These are phyloP conservation scores for Cyclostephanos invisitatus DNA, from an alignment of 108 stramenopile species.

Conservation along the genomic window DNA sequence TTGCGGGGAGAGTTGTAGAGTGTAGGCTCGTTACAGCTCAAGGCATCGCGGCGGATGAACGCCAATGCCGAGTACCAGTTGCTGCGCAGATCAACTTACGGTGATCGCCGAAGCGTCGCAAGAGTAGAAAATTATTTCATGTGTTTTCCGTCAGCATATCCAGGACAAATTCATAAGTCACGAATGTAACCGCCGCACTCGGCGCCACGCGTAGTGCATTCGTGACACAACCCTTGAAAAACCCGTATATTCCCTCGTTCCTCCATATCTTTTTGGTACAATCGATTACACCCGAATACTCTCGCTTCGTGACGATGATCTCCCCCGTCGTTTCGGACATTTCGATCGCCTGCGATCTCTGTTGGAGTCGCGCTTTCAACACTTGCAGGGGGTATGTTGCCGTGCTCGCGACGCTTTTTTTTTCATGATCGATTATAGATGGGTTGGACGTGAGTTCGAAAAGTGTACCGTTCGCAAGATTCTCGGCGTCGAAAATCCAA, in stretches of 20 bases:
- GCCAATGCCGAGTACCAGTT: too few species aligned
- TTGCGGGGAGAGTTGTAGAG: too few species aligned
- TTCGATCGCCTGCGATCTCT: slow-evolving; percentile 78
- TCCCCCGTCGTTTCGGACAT: slow-evolving; percentile 66
- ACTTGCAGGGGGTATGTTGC: slow-evolving; percentile 94
- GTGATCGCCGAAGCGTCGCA: too few species aligned
- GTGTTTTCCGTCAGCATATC: slow-evolving; percentile 49
- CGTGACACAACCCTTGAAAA: slow-evolving; percentile 94
- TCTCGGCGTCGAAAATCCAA: too few species aligned
- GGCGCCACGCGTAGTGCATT: slow-evolving; percentile 97
- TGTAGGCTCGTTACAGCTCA: too few species aligned
- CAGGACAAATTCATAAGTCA: slow-evolving; percentile 89
- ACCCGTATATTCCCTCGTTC: slow-evolving; percentile 85
- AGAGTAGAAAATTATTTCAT: too few species aligned
- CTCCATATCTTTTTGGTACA: slow-evolving; percentile 66
- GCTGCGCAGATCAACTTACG: too few species aligned
- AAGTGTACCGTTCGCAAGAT: too few species aligned
- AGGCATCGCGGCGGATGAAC: too few species aligned
- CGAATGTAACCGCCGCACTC: slow-evolving; percentile 94
- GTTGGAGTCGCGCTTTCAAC: slow-evolving; percentile 95
- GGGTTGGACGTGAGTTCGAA: slow-evolving; percentile 5
- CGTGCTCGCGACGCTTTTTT: slow-evolving; percentile 83
- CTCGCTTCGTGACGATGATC: slow-evolving; percentile 66
- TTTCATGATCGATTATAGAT: neutral
- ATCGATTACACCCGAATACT: slow-evolving; percentile 66